These are phyloP conservation scores for Dendrocalamus sinicus DNA, from an alignment of 176 grass and related monocot species.

Conservation along the genomic window DNA sequence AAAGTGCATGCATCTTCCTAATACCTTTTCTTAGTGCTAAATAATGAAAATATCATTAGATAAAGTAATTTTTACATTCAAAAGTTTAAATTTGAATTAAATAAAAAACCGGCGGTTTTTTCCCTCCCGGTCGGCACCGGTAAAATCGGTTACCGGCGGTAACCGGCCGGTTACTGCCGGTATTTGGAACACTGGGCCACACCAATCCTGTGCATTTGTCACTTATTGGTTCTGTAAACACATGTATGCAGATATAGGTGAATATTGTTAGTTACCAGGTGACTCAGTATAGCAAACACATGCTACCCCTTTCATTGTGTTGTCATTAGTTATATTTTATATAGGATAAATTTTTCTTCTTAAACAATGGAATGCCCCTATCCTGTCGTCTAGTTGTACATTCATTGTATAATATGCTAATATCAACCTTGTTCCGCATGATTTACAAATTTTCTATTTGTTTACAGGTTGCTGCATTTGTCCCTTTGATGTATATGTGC, in stretches of 20 bases:
- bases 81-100: no score
- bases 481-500: constrained; percentile 99
- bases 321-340: not conserved
- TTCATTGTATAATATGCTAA: not conserved
- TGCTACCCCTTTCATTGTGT: not conserved
- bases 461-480: constrained; percentile 88
- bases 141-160: no score
- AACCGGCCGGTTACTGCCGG: no score
- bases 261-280: constrained; percentile 32
- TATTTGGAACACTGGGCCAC: no score
- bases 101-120: no score
- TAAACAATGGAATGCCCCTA: not conserved
- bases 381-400: constrained; percentile 5
- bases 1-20: no score
- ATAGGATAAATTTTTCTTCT: not conserved
- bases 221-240: constrained; percentile 30
- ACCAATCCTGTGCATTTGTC: not conserved
- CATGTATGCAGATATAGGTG: not conserved
- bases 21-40: no score
- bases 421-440: not conserved
- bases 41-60: no score
- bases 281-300: constrained; percentile 1
- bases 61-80: no score
- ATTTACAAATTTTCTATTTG: constrained; percentile 32
- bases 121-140: no score